phyloP scores from a whole-genome alignment of 257 asterid species.

The Penstemon davidsonii region DNA sequence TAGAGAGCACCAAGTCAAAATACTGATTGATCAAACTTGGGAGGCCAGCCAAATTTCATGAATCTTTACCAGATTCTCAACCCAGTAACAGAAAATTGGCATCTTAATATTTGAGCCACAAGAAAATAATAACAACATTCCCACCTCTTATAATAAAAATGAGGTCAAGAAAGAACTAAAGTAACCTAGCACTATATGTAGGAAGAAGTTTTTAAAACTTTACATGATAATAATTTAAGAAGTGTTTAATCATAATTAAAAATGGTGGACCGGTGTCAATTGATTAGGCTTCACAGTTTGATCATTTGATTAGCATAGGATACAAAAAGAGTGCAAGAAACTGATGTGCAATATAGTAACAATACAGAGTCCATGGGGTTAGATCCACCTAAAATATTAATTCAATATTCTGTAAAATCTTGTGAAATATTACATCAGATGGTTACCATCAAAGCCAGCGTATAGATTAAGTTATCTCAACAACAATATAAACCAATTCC shows the following conservation, averaged over 20 bases:
- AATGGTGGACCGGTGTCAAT: neutral
- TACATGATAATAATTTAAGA: neutral
- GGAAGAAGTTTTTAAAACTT: conserved; percentile 7
- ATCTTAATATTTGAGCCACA: neutral
- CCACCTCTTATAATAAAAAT: conserved; percentile 7
- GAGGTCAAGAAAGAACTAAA: neutral
- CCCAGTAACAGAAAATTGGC: neutral
- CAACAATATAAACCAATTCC: neutral
- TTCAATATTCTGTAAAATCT: neutral
- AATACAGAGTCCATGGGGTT: neutral
- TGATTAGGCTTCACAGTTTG: neutral
- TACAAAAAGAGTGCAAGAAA: neutral
- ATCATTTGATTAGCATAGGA: conserved; percentile 5
- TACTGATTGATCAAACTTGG: conserved; percentile 3
- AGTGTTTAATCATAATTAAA: conserved; percentile 2
- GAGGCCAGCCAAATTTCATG: conserved; percentile 3
- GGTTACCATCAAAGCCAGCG: neutral
- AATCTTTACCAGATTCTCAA: conserved; percentile 10
- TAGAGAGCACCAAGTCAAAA: neutral
- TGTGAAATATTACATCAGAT: neutral
- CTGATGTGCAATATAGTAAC: neutral
- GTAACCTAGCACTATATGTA: neutral
- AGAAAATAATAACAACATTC: conserved; percentile 3
- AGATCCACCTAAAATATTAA: neutral
- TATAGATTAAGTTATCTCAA: neutral